Evolutionary conservation across 306 rosid genomes (phyloP), one percentile per base, ranked within the genome.

Genomic region (Quercus cerris): DNA sequence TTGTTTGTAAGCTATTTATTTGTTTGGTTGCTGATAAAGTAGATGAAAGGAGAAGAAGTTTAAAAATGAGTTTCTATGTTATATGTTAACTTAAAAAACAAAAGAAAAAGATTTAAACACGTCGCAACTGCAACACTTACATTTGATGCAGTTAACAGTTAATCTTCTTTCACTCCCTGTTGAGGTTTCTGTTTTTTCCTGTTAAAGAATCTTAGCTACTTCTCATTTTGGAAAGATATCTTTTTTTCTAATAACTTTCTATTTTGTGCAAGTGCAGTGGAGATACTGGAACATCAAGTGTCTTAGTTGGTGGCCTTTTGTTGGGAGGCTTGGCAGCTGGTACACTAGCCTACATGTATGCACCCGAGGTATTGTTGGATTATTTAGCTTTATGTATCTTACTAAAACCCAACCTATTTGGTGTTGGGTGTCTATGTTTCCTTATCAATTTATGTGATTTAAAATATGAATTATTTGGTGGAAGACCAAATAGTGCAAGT

Each of bases 271-370:
- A 51, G 46, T 71, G 75, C 88, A 90, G 92, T 55, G 80, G 81
- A 27, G 87, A 86, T 62, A 83, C 74, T 71, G 85, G 83, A 81
- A 85, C 83, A 41, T 22, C 82, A 57, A 83, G 62, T 18, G 63
- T 61, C 75, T 91, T 89, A 54, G 76, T 89, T 41, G 90, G 90
- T 72, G 95, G 91, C 25, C 87, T 91, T 87, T 76, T 88, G 46
- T 77, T 91, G 84, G 95, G 95, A 12, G 85, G 94, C 59, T 74
- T 90, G 35, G 67, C 83, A 77, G 90, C 80, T 75, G 94, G 90
- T 4, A 30, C 31, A 75, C 85, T 90, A 46, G 92, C 90, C 27
- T 86, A 88, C 54, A 66, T 87, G 31, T 91, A 78, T 79, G 95
- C 95, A 70, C 92, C 92, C 46, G 79, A 89, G 90, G 95, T 89